These are phyloP conservation scores for Tetrahymena malaccensis DNA, from an alignment of 73 alveolate genomes.

Conservation along the genomic window DNA sequence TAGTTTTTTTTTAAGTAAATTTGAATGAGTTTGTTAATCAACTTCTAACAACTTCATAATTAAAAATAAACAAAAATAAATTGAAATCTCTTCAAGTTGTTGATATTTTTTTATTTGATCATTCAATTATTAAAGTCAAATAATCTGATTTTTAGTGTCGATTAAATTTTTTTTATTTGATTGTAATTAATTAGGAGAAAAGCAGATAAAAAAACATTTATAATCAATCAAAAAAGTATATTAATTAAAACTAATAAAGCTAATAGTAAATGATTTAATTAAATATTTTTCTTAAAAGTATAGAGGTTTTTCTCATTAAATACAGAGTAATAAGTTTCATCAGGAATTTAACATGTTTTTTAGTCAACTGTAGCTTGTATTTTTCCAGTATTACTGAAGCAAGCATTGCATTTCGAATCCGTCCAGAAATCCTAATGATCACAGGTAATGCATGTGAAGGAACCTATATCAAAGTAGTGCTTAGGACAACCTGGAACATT, in stretches of 20 bases:
- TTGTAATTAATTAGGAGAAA: no score
- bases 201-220: neutral
- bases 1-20: no score
- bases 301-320: neutral
- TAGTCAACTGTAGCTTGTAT: neutral
- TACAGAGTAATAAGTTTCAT: neutral
- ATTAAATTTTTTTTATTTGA: no score
- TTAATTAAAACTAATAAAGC: neutral
- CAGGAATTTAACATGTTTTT: neutral
- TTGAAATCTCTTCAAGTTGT: no score
- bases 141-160: no score
- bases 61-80: no score
- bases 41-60: no score
- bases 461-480: neutral
- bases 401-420: neutral
- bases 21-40: no score
- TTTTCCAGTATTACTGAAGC: neutral
- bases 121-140: no score
- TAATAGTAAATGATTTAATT: neutral
- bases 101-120: no score
- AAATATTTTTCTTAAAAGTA: neutral
- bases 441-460: neutral
- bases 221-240: neutral
- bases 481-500: neutral
- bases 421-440: neutral